Base-by-base conservation (phyloP, 371 early-diverging fungal species). In the Haplosporangium sp. region DNA sequence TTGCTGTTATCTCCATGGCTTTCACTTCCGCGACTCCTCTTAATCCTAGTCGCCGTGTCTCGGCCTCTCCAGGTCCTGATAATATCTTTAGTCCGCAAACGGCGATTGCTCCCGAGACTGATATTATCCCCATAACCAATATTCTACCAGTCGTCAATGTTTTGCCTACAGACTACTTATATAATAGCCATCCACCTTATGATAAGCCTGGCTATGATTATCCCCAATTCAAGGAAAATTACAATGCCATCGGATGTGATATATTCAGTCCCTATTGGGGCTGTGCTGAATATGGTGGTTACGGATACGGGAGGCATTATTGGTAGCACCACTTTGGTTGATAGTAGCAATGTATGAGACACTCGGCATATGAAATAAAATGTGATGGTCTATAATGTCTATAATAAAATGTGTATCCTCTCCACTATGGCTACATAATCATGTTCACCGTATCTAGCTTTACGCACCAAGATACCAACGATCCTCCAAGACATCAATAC, bases 401-500 rank as follows among this genome's bases (percentile, higher is more conserved):
- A 42, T 42, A 8, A 27, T 27, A 27, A 27, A 27, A 27, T 27
- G 27, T 27, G 27, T 27, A 27, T 27, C 27, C 27, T 27, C 27
- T 27, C 27, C 27, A 27, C 27, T 27, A 27, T 27, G 27, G 27
- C 27, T 27, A 27, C 27, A 27, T 27, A 27, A 27, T 27, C 27
- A 27, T 27, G 27, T 27, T 27, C 27, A 27, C 1, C 27, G 27
- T 27, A 27, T 27, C 27, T 27, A 27, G 27, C 27, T 47, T 61
- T 75, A 76, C 13, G 63, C 67, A 2, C 65, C 75, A 58, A 69
- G 19, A 27, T 52, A 76, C 76, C 76, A 76, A n/a, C 75, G 84
- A 61, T 87, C 85, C 69, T 92, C 90, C 27, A 95, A 83, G 68
- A 94, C 88, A 13, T 91, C 88, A 69, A 98, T 92, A 17, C 97